These are phyloP conservation scores for Sordariomycetes sp. DNA, from an alignment of 2,329 filamentous ascomycete genomes.

Conservation along the genomic window DNA sequence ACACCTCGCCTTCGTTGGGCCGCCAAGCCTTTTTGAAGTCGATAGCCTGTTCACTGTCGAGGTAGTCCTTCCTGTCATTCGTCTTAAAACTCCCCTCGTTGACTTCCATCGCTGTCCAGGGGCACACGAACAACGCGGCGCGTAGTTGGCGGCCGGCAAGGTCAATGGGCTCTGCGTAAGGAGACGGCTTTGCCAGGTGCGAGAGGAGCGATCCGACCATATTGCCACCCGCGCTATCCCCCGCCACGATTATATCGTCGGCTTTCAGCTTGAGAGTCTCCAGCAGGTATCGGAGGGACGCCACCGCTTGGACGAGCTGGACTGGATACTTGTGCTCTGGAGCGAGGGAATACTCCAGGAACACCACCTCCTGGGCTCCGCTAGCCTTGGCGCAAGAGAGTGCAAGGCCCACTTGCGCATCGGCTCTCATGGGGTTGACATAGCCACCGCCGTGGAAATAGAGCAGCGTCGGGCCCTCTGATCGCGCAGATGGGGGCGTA, in stretches of 20 bases:
- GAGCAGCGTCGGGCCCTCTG: conserved; percentile 7
- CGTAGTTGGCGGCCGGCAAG: conserved; percentile 5
- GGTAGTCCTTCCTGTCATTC: conserved; percentile 11
- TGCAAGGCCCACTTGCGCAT: conserved; percentile 11
- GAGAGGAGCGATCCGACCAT: conserved; percentile 10
- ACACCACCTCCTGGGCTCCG: conserved; percentile 7
- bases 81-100: conserved; percentile 8
- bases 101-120: conserved; percentile 11
- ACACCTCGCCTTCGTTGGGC: conserved; percentile 4
- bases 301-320: conserved; percentile 12
- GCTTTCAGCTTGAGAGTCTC: conserved; percentile 3
- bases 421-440: conserved; percentile 8
- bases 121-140: conserved; percentile 10
- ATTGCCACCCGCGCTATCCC: conserved; percentile 13
- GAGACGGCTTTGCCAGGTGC: conserved; percentile 10
- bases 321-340: conserved; percentile 12
- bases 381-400: conserved; percentile 6
- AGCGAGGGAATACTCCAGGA: conserved; percentile 13
- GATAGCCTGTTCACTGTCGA: conserved; percentile 1
- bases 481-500: conserved; percentile 1
- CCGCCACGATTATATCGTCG: conserved; percentile 10
- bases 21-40: conserved; percentile 1
- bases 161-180: conserved; percentile 8
- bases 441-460: conserved; percentile 15
- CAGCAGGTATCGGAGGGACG: conserved; percentile 10